Evolutionary conservation across 2,329 filamentous ascomycete species (phyloP).

Genomic region (Cordyceps farinosa): DNA sequence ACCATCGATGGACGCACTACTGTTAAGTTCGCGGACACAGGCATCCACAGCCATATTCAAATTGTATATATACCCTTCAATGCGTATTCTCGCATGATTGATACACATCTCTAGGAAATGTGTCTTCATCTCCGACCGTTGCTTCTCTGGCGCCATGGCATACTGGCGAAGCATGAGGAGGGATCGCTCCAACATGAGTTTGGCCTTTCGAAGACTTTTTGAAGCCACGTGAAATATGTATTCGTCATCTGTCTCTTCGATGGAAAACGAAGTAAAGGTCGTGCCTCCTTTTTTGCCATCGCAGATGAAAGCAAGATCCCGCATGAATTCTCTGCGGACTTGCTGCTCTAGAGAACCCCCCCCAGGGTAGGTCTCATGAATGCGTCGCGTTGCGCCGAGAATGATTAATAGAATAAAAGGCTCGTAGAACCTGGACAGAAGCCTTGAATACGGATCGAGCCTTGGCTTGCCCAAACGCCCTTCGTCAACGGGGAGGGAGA

Average conservation of each 20-base stretch:
- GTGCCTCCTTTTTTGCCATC: background rate
- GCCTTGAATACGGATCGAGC: background rate
- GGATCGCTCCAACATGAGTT: background rate
- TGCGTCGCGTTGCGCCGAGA: background rate
- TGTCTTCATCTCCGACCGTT: background rate
- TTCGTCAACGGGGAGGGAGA: background rate
- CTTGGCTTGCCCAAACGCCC: background rate
- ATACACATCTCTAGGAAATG: background rate
- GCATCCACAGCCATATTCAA: background rate
- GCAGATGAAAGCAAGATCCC: background rate
- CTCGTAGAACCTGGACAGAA: slow-evolving; percentile 7
- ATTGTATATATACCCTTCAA: background rate
- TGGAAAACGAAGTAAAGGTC: background rate
- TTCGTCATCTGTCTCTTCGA: background rate
- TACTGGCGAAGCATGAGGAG: background rate
- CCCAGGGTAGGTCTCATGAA: background rate
- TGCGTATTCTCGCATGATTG: background rate
- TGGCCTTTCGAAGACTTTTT: background rate
- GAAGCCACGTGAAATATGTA: background rate
- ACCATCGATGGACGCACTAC: background rate
- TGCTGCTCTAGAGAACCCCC: background rate
- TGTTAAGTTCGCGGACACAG: too few species aligned
- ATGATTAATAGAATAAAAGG: background rate
- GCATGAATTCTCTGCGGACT: background rate
- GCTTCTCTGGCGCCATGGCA: background rate